Evolutionary conservation across 1,284 basidiomycete genomes (phyloP), one percentile per base, ranked within the genome.

Genomic region (Ceratobasidium sp.): DNA sequence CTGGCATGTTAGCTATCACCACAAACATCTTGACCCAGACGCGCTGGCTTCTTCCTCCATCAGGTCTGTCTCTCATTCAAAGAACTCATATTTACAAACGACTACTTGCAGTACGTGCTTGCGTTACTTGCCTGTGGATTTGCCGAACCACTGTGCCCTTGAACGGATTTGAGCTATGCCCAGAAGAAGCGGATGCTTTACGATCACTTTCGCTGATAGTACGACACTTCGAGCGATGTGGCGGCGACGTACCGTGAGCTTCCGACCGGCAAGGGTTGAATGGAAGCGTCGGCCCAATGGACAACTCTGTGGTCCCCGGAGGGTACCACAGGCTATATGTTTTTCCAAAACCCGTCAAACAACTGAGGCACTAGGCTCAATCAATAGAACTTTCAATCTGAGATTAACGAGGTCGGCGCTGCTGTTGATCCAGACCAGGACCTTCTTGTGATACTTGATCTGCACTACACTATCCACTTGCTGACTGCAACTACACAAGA

Each of bases 161-260:
- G 69, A 46, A 44, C 69, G 6, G 69, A 59, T 7, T 13, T 59
- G 44, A 71, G n/a, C 15, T 71, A 71, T 48, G 56, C 54, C 3
- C 40, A 71, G 5, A 71, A 61, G 54, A 59, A 20, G 4, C 12
- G 48, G 42, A 46, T 71, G 6, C 23, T 71, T 12, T 56, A 42
- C 7, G 40, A 61, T 1, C 69, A 61, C 23, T 44, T 17, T 3
- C 13, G 6, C 17, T 28, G 67, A 40, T 40, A 28, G 48, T 23
- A 69, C 50, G 23, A 56, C 17, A 38, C 50, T 40, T 33, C 33
- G 4, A 33, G 33, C 33, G 4, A 33, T 1, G 4, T 4, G 2
- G 33, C 4, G 33, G 33, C 4, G 33, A 33, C 33, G 4, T 1
- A 33, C 4, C 33, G 4, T 33, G 33, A 33, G 33, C 33, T 33